Base-by-base conservation (phyloP, 2,329 filamentous ascomycete species). In the Stagonosporopsis chrysanthemi region DNA sequence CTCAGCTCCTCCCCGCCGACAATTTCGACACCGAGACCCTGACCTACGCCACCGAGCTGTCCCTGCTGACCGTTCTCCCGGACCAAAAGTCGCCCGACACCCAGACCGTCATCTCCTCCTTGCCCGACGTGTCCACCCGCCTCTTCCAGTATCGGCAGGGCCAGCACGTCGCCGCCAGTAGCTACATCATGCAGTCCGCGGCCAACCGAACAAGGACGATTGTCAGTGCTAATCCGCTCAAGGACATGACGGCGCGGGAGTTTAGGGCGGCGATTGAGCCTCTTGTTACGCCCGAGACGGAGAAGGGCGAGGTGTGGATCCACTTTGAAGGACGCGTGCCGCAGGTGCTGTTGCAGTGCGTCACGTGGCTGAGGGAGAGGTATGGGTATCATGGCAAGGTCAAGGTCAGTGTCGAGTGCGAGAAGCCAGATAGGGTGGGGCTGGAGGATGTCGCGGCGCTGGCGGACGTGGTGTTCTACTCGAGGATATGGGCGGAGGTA, bases 261-360 rank as follows among this genome's bases (percentile, higher is more conserved):
- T 90, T 92, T 58, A 68, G 72, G 15, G 57, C 55, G 12, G 76
- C 83, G 19, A 79, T 77, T 35, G 70, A 78, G 22, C 69, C 64
- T 23, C 72, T 86, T 5, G n/a, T 51, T 6, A 9, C 41, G 19
- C 11, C 24, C 3, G 47, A 46, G 23, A n/a, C 51, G 19, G 31
- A 28, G 1, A 7, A 46, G 6, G 47, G 19, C 11, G 52, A 52
- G 33, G 64, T 60, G 6, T 91, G 87, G 88, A 89, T 86, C 78
- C 89, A 92, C 78, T 91, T 91, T 65, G 89, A 91, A 85, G 90
- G 89, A 58, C 85, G 89, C 51, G 84, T 86, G 52, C 86, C 87
- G 36, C 82, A 85, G 41, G 84, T 86, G 44, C 86, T 83, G 24
- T 75, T 86, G 22, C 69, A 80, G 39, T 90, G 87, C 73, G 85